phyloP scores from a whole-genome alignment of 2,329 filamentous ascomycete species.

The Neoscytalidium dimidiatum region DNA sequence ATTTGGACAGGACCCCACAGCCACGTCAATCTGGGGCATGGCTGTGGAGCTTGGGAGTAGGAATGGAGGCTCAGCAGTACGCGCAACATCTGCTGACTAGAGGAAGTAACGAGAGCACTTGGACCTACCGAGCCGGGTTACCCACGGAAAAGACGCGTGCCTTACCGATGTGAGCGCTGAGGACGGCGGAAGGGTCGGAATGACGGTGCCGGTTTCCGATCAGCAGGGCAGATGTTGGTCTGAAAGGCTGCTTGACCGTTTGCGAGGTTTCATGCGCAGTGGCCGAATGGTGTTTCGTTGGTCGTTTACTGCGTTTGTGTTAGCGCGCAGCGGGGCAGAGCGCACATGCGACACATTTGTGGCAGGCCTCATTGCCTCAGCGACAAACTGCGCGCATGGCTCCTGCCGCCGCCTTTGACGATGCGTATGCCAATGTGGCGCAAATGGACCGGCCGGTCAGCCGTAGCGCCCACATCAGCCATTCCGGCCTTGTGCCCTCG shows the following conservation, averaged over 20 bases:
- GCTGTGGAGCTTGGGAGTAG: neutral
- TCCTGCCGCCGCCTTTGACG: neutral
- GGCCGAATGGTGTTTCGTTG: conserved; percentile 4
- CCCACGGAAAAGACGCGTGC: conserved; percentile 6
- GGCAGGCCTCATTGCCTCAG: neutral
- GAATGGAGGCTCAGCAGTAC: conserved; percentile 12
- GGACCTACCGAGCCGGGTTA: conserved; percentile 6
- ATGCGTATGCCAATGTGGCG: neutral
- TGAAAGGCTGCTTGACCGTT: neutral
- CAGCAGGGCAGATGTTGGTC: neutral
- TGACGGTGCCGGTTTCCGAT: conserved; percentile 5
- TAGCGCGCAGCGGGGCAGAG: conserved; percentile 12
- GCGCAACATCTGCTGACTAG: conserved; percentile 13
- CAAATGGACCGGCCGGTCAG: neutral
- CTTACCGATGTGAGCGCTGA: neutral
- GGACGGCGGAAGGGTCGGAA: neutral
- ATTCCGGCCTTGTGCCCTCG: too few relatives aligned
- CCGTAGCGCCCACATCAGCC: conserved; percentile 1
- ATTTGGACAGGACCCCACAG: neutral
- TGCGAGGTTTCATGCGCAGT: neutral
- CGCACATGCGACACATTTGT: neutral
- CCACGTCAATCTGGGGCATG: neutral
- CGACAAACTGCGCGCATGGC: neutral
- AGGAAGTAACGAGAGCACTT: conserved; percentile 8
- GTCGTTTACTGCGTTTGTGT: conserved; percentile 2